Conservation (phyloP, 139 green algal genomes). For the Tetratostichococcus sp. region DNA sequence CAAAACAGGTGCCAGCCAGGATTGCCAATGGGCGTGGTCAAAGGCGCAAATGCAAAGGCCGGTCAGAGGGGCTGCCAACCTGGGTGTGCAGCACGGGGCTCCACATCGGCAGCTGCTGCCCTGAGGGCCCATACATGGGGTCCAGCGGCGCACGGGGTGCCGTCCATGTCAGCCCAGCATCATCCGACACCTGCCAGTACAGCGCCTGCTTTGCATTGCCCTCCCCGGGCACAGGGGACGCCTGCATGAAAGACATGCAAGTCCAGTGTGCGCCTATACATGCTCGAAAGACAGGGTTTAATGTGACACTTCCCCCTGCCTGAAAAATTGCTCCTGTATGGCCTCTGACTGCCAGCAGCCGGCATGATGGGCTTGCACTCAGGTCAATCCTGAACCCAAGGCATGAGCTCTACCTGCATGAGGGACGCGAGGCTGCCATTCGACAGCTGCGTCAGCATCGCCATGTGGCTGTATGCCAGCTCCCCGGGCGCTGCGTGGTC, state of each 20-base stretch:
- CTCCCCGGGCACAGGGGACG: not conserved
- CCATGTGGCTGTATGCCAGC: constrained; percentile 14
- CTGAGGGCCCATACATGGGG: not conserved
- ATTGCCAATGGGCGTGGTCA: too few species aligned
- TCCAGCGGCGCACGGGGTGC: not conserved
- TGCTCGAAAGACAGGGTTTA: too few species aligned
- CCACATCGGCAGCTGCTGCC: not conserved
- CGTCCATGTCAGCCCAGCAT: not conserved
- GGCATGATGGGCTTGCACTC: too few species aligned
- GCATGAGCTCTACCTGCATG: constrained; percentile 2
- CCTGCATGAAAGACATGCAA: not conserved
- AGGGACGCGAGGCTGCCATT: constrained; percentile 5
- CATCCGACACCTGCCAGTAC: constrained; percentile 4
- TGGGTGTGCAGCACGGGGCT: not conserved
- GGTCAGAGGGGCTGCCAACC: not conserved
- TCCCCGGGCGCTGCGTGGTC: not conserved
- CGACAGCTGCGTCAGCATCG: constrained; percentile 7
- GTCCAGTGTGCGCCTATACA: too few species aligned
- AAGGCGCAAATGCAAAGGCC: too few species aligned
- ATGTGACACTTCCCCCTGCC: too few species aligned
- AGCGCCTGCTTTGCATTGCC: not conserved
- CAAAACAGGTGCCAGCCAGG: too few species aligned
- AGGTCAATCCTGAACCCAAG: too few species aligned
- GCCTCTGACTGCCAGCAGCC: too few species aligned
- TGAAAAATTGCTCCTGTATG: too few species aligned